Evolutionary conservation across 768 basidiomycete species (phyloP).

Genomic region (Naematelia encephala): DNA sequence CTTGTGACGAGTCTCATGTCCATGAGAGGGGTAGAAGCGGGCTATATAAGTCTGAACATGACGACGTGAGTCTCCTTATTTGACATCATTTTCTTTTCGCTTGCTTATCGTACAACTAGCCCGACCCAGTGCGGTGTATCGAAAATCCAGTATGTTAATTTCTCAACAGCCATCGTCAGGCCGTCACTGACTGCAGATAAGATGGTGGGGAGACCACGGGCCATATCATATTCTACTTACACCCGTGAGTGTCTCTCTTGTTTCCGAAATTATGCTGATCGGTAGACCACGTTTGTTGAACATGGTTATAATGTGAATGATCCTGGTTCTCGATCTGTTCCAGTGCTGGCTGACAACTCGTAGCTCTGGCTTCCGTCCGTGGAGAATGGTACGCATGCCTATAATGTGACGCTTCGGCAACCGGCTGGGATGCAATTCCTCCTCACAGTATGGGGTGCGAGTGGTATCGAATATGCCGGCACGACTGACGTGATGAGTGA

Average conservation of each 20-base stretch:
- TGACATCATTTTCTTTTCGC: no score
- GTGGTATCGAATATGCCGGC: conserved; percentile 40
- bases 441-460: conserved; percentile 41
- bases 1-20: neutral
- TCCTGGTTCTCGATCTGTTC: neutral
- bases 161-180: neutral
- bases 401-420: conserved; percentile 28
- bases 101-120: no score
- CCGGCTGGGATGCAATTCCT: conserved; percentile 34
- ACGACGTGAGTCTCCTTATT: conserved; percentile 21
- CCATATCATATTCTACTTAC: conserved; percentile 44
- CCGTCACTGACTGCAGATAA: conserved; percentile 6
- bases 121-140: conserved; percentile 25
- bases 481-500: conserved; percentile 42
- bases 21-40: conserved; percentile 7
- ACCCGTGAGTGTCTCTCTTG: conserved; percentile 24
- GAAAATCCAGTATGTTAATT: conserved; percentile 17
- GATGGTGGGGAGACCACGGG: conserved; percentile 42
- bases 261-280: neutral
- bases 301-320: conserved; percentile 42
- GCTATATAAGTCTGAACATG: conserved; percentile 25
- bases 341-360: conserved; percentile 1
- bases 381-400: conserved; percentile 16
- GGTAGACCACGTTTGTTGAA: conserved; percentile 30
- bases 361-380: conserved; percentile 41